Percentiles rank a stretch among this genome's conserved stretches.
phyloP scores from a whole-genome alignment of 2,329 filamentous ascomycete species.

The Drechslera avenae region DNA sequence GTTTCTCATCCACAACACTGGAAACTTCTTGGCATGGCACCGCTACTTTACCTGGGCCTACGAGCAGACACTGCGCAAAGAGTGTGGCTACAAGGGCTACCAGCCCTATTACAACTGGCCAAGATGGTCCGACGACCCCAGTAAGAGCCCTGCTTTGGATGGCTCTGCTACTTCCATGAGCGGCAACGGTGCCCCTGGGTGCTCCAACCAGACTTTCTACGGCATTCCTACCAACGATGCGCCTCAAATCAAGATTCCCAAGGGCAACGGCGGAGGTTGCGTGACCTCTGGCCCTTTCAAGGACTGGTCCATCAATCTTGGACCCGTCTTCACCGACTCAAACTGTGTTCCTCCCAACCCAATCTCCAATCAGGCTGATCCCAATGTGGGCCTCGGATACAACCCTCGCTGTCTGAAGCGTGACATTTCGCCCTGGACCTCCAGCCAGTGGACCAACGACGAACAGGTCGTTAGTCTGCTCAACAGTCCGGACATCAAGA shows the following conservation, averaged over 20 bases:
- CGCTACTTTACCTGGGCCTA: constrained; percentile 36
- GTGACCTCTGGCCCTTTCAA: constrained; percentile 58
- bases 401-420: constrained; percentile 47
- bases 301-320: constrained; percentile 52
- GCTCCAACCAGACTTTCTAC: constrained; percentile 31
- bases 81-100: constrained; percentile 37
- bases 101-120: constrained; percentile 43
- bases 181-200: constrained; percentile 52
- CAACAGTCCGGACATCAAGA: constrained; percentile 39
- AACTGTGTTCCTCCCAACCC: constrained; percentile 32
- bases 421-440: constrained; percentile 40
- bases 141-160: constrained; percentile 59
- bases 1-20: constrained; percentile 34
- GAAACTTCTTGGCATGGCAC: constrained; percentile 38
- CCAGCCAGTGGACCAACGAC: constrained; percentile 37
- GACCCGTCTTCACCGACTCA: constrained; percentile 53
- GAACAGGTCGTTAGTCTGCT: constrained; percentile 32
- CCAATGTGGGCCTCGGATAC: constrained; percentile 26
- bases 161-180: constrained; percentile 55
- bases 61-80: constrained; percentile 36
- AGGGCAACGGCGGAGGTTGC: constrained; percentile 61
- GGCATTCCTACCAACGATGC: constrained; percentile 29
- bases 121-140: constrained; percentile 32
- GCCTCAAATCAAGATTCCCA: constrained; percentile 48
- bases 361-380: constrained; percentile 36